These are phyloP conservation scores for Neurospora sp. DNA, from an alignment of 495 filamentous ascomycete species.

Conservation along the genomic window DNA sequence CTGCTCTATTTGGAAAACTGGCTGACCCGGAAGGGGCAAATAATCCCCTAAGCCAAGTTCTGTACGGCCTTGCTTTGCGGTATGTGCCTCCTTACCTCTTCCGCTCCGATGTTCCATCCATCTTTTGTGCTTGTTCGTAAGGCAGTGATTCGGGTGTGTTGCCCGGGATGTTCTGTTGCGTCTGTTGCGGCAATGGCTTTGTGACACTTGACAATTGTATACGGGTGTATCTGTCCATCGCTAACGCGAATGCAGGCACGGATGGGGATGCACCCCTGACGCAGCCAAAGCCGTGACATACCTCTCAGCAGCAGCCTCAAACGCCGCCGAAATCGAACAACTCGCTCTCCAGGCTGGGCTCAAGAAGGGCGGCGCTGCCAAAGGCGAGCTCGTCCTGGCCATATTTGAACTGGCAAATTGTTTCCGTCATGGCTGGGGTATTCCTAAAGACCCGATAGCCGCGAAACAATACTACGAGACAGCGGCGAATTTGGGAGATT, in stretches of 20 bases:
- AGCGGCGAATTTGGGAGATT: conserved; percentile 89
- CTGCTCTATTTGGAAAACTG: conserved; percentile 74
- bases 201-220: not conserved
- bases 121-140: not conserved
- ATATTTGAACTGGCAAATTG: conserved; percentile 95
- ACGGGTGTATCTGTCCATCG: not conserved
- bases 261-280: conserved; percentile 77
- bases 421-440: conserved; percentile 94
- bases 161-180: not conserved
- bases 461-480: conserved; percentile 94
- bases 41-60: conserved; percentile 89
- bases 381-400: conserved; percentile 94
- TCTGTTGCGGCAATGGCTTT: not conserved
- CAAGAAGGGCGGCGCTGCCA: conserved; percentile 89
- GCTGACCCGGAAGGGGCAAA: conserved; percentile 79
- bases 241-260: conserved; percentile 51
- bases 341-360: conserved; percentile 73
- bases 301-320: conserved; percentile 81
- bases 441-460: conserved; percentile 76
- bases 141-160: not conserved
- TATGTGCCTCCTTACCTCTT: conserved; percentile 32
- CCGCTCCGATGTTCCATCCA: not conserved
- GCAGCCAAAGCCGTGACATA: conserved; percentile 67
- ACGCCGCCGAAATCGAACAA: conserved; percentile 77
- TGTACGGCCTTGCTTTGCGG: conserved; percentile 91